Percentiles rank a stretch among this genome's conserved stretches.
phyloP scores from a whole-genome alignment of 176 grass and related monocot species.

The Panicum miliaceum region DNA sequence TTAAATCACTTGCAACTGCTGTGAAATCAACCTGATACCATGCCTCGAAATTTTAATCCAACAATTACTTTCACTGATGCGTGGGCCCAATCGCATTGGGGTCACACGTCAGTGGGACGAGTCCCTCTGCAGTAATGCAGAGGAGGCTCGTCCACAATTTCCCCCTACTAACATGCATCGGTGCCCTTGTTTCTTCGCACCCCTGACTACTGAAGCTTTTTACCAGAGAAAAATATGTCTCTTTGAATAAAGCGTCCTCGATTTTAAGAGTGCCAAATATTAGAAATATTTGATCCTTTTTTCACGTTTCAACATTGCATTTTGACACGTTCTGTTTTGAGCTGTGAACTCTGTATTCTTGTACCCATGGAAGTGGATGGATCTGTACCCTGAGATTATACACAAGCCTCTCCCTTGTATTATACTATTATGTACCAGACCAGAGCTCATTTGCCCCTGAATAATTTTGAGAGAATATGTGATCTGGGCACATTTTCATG shows the following conservation, averaged over 20 bases:
- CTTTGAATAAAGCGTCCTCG: constrained; percentile 6
- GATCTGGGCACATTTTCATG: no score
- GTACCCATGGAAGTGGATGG: no score
- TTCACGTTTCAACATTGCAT: background rate
- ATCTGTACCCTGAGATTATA: background rate
- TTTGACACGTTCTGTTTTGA: background rate
- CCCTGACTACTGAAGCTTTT: constrained; percentile 11
- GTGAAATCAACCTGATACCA: constrained; percentile 44
- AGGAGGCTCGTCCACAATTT: no score
- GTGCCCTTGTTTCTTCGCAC: background rate
- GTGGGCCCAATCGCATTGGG: no score
- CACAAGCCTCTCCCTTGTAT: background rate
- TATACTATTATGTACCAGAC: background rate
- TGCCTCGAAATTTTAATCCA: background rate
- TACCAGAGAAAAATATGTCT: background rate
- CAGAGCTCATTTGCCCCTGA: background rate
- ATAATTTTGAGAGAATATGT: background rate
- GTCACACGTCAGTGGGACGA: no score
- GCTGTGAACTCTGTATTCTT: no score
- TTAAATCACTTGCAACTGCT: constrained; percentile 63
- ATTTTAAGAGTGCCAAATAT: constrained; percentile 12
- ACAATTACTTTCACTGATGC: background rate
- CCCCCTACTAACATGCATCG: background rate
- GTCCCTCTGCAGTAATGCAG: no score
- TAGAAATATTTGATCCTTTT: background rate